Evolutionary conservation across 345 rosid species (phyloP).

Genomic region (Salix purpurea): DNA sequence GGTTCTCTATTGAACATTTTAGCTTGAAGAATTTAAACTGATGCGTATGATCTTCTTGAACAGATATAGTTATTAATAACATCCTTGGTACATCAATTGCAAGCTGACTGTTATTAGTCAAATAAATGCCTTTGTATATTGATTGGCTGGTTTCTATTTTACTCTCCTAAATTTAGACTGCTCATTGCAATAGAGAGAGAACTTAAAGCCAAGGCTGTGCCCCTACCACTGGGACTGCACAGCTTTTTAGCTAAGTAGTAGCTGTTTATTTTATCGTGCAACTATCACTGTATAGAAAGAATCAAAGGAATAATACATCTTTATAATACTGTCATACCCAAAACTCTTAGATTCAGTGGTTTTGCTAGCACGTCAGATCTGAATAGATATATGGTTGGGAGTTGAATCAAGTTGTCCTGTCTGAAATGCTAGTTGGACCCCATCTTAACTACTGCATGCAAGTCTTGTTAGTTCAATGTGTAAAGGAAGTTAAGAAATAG

Average conservation of each 20-base stretch:
- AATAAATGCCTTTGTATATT: background rate
- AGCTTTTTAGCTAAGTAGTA: background rate
- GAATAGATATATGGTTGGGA: background rate
- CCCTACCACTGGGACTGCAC: too few relatives aligned
- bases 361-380: background rate
- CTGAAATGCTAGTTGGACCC: background rate
- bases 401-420: background rate
- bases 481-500: background rate
- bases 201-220: background rate
- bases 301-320: background rate
- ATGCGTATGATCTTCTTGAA: background rate
- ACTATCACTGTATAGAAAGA: background rate
- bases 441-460: background rate
- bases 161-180: background rate
- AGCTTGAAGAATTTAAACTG: background rate
- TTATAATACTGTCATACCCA: background rate
- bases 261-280: background rate
- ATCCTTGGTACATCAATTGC: background rate
- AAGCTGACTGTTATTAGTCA: background rate
- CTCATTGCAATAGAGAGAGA: background rate
- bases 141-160: background rate
- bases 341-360: background rate
- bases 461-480: background rate
- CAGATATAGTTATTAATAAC: background rate
- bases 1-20: constrained; percentile 9